Evolutionary conservation across 345 rosid genomes (phyloP).

Genomic region (Eucalyptus pauciflora): DNA sequence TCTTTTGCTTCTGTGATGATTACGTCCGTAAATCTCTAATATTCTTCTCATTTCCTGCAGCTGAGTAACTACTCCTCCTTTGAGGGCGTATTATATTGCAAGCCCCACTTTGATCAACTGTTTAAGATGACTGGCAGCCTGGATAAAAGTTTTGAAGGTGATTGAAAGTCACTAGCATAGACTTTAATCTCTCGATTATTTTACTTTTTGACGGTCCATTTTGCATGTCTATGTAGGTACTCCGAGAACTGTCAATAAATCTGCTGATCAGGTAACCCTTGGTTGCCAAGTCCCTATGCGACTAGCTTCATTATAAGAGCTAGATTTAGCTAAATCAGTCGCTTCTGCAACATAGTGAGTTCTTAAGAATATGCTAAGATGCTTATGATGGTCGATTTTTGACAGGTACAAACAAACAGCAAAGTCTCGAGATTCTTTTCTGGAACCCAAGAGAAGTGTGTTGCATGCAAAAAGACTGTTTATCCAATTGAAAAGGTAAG

Average conservation of each 20-base stretch:
- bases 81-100: conserved; percentile 69
- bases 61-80: conserved; percentile 51
- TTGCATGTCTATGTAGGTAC: conserved; percentile 23
- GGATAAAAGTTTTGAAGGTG: conserved; percentile 74
- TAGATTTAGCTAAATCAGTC: background rate
- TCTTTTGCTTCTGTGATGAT: background rate
- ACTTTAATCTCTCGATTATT: background rate
- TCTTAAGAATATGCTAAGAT: background rate
- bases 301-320: background rate
- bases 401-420: conserved; percentile 37
- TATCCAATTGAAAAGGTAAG: conserved; percentile 67
- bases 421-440: conserved; percentile 57
- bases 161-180: background rate
- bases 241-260: conserved; percentile 39
- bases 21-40: background rate
- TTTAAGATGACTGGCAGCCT: conserved; percentile 71
- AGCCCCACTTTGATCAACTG: conserved; percentile 76
- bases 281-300: background rate
- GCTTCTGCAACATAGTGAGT: background rate
- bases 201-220: background rate
- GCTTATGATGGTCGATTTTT: background rate
- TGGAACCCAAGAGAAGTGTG: conserved; percentile 75
- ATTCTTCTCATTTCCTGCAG: conserved; percentile 17
- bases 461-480: conserved; percentile 67
- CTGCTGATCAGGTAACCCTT: conserved; percentile 39